Evolutionary conservation across 2,329 filamentous ascomycete genomes (phyloP).

Genomic region (Phialemoniopsis sp.): DNA sequence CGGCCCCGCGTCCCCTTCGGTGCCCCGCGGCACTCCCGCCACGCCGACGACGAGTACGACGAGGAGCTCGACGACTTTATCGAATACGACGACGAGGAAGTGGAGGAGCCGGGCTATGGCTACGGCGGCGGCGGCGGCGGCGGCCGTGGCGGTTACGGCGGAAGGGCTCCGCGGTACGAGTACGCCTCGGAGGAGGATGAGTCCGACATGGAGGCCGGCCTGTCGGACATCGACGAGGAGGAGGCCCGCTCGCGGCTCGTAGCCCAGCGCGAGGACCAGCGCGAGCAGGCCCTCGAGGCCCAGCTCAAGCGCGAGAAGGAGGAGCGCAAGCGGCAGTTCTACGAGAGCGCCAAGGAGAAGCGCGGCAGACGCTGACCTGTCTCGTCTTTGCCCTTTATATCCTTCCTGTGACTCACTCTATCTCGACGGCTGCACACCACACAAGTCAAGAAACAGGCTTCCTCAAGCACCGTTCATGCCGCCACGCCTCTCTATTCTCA

Average conservation of each 20-base stretch:
- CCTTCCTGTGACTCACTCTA: background rate
- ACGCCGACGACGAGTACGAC: conserved; percentile 60
- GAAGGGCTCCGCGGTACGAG: background rate
- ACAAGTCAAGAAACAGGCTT: no score
- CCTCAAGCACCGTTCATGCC: no score
- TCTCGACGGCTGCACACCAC: no score
- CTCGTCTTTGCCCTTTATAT: background rate
- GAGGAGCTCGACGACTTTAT: conserved; percentile 58
- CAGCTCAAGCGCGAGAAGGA: conserved; percentile 59
- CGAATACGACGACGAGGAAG: conserved; percentile 56
- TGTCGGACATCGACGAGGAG: conserved; percentile 70
- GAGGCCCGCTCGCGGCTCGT: conserved; percentile 58
- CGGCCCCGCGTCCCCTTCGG: conserved; percentile 8
- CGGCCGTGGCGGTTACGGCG: background rate
- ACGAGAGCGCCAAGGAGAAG: background rate
- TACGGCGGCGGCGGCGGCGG: conserved; percentile 24
- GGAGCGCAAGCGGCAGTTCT: conserved; percentile 36
- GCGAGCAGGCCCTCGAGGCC: conserved; percentile 59
- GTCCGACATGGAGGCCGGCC: conserved; percentile 75
- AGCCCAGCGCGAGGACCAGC: conserved; percentile 64
- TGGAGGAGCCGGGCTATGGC: conserved; percentile 26
- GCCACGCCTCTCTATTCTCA: no score
- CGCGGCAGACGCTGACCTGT: background rate
- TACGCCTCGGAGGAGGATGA: conserved; percentile 60
- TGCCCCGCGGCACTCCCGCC: conserved; percentile 19